These are phyloP conservation scores for Umbellularia californica DNA, from an alignment of 164 flowering plant genomes.

Conservation along the genomic window DNA sequence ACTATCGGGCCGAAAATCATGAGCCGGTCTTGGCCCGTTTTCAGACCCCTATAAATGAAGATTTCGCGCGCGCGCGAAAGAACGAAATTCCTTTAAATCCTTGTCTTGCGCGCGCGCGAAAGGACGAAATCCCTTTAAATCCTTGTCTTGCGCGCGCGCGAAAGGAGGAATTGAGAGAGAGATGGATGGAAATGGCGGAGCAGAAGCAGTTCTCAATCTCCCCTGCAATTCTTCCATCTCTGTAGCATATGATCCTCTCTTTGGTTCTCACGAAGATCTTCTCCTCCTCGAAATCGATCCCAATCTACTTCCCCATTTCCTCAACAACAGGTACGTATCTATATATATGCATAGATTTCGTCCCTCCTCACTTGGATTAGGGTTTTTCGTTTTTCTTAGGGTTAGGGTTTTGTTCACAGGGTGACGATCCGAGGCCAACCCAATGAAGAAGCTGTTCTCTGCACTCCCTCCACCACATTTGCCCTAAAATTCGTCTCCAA, in stretches of 20 bases:
- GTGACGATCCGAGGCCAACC: conserved; percentile 66
- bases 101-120: too few species aligned
- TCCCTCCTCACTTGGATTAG: background rate
- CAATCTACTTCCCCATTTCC: conserved; percentile 64
- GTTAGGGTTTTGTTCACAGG: conserved; percentile 24
- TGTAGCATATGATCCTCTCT: conserved; percentile 56
- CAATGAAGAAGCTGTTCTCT: conserved; percentile 85
- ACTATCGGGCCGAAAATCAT: too few species aligned
- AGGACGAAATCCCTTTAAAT: too few species aligned
- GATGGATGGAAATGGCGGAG: conserved; percentile 35
- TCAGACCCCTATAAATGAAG: too few species aligned
- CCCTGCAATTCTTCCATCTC: conserved; percentile 55
- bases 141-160: too few species aligned
- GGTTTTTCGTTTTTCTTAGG: background rate
- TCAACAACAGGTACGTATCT: conserved; percentile 46
- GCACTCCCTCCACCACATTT: conserved; percentile 77
- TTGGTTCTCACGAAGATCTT: conserved; percentile 72
- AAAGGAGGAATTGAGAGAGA: too few species aligned
- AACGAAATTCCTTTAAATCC: too few species aligned
- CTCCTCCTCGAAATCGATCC: conserved; percentile 84
- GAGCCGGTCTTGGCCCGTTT: too few species aligned
- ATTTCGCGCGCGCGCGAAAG: too few species aligned
- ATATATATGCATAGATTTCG: background rate
- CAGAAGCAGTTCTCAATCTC: conserved; percentile 58
- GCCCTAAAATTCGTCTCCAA: conserved; percentile 78